Conservation (phyloP, 305 asterid species). For the Solanum hybrid region DNA sequence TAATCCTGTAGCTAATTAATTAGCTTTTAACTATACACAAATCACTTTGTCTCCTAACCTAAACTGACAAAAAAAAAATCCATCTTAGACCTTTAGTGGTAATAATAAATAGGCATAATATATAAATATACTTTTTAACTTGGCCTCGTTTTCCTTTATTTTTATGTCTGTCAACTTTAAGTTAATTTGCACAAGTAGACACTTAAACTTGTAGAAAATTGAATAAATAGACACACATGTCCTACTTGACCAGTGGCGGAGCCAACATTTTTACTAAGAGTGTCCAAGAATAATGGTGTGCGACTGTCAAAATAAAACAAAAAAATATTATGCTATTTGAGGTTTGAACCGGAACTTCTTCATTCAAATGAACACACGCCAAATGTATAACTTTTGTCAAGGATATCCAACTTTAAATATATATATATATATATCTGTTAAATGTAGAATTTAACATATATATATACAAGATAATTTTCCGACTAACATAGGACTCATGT, state of each 20-base stretch:
- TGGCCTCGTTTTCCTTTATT: too few species aligned
- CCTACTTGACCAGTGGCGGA: not conserved
- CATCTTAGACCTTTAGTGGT: not conserved
- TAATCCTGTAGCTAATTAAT: not conserved
- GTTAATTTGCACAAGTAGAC: not conserved
- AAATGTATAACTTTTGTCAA: not conserved
- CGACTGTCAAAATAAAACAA: too few species aligned
- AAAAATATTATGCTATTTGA: not conserved
- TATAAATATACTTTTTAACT: too few species aligned
- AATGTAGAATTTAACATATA: too few species aligned
- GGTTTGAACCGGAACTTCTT: not conserved
- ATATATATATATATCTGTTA: too few species aligned
- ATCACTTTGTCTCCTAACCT: conserved; percentile 4
- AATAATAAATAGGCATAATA: not conserved
- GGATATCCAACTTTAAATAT: not conserved
- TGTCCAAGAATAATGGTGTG: not conserved
- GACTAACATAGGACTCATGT: too few species aligned
- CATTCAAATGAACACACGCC: not conserved
- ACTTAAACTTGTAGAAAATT: too few species aligned
- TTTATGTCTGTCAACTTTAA: not conserved
- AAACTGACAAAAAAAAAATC: not conserved
- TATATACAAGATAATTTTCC: too few species aligned
- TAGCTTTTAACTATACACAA: not conserved
- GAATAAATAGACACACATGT: not conserved
- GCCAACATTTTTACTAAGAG: too few species aligned